Conservation (phyloP, 495 filamentous ascomycete species). For the Penicillium canariense region DNA sequence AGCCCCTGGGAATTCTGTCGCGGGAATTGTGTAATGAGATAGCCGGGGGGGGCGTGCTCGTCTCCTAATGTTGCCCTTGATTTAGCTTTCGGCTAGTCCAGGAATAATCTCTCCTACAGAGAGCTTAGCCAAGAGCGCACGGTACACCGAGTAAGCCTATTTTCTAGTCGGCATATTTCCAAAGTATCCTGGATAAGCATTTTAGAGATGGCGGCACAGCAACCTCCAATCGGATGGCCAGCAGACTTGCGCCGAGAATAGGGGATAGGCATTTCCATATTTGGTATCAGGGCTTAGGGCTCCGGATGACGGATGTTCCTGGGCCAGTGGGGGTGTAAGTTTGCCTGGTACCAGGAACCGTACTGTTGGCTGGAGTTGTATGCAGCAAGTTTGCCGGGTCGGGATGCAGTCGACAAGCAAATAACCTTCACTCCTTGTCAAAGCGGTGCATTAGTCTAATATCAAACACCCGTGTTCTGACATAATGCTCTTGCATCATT, state of each 20-base stretch:
- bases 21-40: constrained; percentile 16
- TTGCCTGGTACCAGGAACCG: neutral
- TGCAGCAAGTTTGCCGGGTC: neutral
- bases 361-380: neutral
- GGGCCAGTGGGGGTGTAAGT: neutral
- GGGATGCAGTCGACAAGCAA: neutral
- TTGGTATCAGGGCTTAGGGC: constrained; percentile 22
- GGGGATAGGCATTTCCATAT: neutral
- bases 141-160: neutral
- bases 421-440: neutral
- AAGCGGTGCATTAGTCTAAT: neutral
- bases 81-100: constrained; percentile 1
- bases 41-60: neutral
- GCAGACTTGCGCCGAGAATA: neutral
- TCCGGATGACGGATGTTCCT: constrained; percentile 11
- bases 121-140: neutral
- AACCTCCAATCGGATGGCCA: constrained; percentile 1
- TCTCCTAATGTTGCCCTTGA: constrained; percentile 15
- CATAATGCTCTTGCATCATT: neutral
- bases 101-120: neutral
- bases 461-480: too few species aligned
- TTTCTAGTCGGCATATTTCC: neutral
- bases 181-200: neutral
- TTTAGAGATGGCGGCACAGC: neutral
- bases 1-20: constrained; percentile 3